A percentile compares a stretch with the other conserved stretches of the same genome.
Conservation (phyloP, 208 protist species). For the Trypanosoma melophagium region DNA sequence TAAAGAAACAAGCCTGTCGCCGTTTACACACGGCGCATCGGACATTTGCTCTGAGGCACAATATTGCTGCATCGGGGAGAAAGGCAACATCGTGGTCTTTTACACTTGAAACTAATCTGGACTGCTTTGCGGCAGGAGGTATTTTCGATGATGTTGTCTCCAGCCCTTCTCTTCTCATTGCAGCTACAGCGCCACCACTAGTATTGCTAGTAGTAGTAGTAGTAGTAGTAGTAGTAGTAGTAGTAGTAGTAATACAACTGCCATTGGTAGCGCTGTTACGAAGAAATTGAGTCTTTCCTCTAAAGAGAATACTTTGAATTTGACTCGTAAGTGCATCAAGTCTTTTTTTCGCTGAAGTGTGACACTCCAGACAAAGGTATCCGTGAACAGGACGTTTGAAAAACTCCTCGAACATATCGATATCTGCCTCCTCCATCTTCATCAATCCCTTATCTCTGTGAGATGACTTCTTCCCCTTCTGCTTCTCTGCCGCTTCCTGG, state of each 20-base stretch:
- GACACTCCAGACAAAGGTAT: slow-evolving; percentile 76
- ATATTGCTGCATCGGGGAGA: slow-evolving; percentile 51
- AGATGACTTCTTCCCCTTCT: slow-evolving; percentile 20
- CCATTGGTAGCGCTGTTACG: slow-evolving; percentile 21
- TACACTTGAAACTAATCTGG: neutral
- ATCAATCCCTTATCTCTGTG: slow-evolving; percentile 76
- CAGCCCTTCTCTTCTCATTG: neutral
- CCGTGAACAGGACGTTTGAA: slow-evolving; percentile 79
- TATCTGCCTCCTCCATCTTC: slow-evolving; percentile 80
- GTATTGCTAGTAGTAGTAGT: too few species aligned
- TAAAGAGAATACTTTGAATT: slow-evolving; percentile 66
- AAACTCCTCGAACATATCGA: slow-evolving; percentile 80
- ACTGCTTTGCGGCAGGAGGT: neutral
- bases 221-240: too few species aligned
- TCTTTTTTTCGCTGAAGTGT: slow-evolving; percentile 58
- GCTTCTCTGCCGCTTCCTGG: slow-evolving; percentile 36
- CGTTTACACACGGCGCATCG: slow-evolving; percentile 68
- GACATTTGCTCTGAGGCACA: slow-evolving; percentile 42
- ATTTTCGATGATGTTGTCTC: neutral
- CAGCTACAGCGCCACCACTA: neutral
- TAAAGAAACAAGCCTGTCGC: slow-evolving; percentile 61
- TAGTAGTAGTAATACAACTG: slow-evolving; percentile 2
- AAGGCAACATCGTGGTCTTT: neutral
- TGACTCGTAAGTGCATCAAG: slow-evolving; percentile 68
- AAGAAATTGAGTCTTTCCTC: slow-evolving; percentile 58